Conservation (phyloP, 495 filamentous ascomycete genomes). For the Terfezia boudieri region DNA sequence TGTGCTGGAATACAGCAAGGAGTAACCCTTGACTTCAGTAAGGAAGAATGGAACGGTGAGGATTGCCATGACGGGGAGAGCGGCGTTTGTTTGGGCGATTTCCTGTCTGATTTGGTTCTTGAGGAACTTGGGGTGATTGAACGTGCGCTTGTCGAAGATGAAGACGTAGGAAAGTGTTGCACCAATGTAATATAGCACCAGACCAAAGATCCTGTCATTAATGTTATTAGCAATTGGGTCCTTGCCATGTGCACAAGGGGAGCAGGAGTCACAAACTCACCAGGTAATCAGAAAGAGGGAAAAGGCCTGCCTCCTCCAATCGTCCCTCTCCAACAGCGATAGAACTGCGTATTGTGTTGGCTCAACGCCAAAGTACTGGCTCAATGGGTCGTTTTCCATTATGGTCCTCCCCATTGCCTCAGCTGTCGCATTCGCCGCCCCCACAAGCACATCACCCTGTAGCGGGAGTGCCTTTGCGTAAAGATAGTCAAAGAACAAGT, state of each 20-base stretch:
- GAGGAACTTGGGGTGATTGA: slow-evolving; percentile 83
- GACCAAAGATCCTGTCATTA: slow-evolving; percentile 52
- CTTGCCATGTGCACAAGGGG: background rate
- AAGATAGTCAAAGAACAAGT: slow-evolving; percentile 56
- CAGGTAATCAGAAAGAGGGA: slow-evolving; percentile 69
- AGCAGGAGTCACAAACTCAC: slow-evolving; percentile 26
- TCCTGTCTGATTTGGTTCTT: slow-evolving; percentile 80
- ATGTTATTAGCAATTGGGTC: background rate
- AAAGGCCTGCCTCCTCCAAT: slow-evolving; percentile 51
- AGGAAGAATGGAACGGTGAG: slow-evolving; percentile 70
- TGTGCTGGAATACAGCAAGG: slow-evolving; percentile 61
- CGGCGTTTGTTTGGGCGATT: slow-evolving; percentile 49
- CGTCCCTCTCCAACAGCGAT: slow-evolving; percentile 60
- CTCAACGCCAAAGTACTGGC: slow-evolving; percentile 40
- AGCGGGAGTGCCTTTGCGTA: slow-evolving; percentile 53
- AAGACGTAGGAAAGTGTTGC: slow-evolving; percentile 70
- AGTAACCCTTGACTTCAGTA: slow-evolving; percentile 62
- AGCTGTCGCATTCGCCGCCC: slow-evolving; percentile 17
- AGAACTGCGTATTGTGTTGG: slow-evolving; percentile 60
- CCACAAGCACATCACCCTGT: slow-evolving; percentile 21
- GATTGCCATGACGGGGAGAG: slow-evolving; percentile 65
- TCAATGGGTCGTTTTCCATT: slow-evolving; percentile 51
- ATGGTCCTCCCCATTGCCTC: slow-evolving; percentile 24
- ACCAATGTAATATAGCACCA: slow-evolving; percentile 63
- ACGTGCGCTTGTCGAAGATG: slow-evolving; percentile 79